Base-by-base conservation (phyloP, 768 basidiomycete genomes). In the Hericium erinaceus region DNA sequence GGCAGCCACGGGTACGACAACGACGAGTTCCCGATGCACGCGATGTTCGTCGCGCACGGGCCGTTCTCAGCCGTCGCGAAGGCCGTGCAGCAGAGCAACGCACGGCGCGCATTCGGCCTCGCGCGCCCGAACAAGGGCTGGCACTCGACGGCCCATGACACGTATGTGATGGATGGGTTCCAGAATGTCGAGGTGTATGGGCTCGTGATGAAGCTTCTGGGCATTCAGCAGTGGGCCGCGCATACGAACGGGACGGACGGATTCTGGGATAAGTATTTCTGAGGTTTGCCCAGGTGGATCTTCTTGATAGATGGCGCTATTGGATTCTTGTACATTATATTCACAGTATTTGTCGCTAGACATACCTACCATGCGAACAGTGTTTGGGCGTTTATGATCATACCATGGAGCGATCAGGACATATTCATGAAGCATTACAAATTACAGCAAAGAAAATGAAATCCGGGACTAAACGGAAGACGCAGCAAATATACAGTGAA, bases 1-100 rank as follows among this genome's bases (percentile, higher is more conserved):
- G 92, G 92, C 22, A 92, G 84, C 59, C 94, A 97, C 64, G 94
- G 94, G 6, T 97, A 94, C 66, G 92, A 95, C 68, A 94, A 93
- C 62, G 69, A 78, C 16, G 82, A 84, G 44, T 65, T 74, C 12
- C 75, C 85, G 6, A 95, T 95, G 94, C 82, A 84, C 53, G 92
- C 92, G 2, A 85, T 92, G 67, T 95, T 95, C 69, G 85, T 95
- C 57, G 92, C 91, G 10, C 91, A 93, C 66, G 94, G 94, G 1
- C 94, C 94, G 0, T 94, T 93, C 69, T 83, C 87, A 13, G 71
- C 80, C 11, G 78, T 81, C 46, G 77, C 83, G 54, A 93, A 92
- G 69, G 71, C 77, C 7, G 68, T 77, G 48, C 78, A 83, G 62
- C 74, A 78, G 24, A 49, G 55, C 44, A 60, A 39, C 38, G 44